Evolutionary conservation across 208 protist species (phyloP).

Genomic region (Acanthamoeba lenticulata): DNA sequence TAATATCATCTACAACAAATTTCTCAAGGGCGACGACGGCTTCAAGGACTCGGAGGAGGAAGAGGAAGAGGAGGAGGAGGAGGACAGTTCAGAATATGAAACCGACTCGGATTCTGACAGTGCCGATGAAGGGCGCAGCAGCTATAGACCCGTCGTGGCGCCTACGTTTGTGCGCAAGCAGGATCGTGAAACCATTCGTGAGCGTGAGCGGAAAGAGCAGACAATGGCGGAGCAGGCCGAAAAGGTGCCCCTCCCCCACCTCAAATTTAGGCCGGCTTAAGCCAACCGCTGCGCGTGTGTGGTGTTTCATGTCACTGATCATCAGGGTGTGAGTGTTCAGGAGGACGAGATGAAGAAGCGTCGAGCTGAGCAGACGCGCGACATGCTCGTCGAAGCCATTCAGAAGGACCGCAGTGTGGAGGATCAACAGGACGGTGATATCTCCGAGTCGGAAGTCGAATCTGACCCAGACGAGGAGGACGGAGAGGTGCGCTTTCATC

Average conservation of each 20-base stretch:
- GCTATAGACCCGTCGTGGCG: neutral
- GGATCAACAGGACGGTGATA: neutral
- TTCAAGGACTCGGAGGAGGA: neutral
- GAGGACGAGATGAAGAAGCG: neutral
- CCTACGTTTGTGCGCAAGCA: slow-evolving; percentile 21
- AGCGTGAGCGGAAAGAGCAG: neutral
- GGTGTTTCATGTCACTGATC: too few relatives aligned
- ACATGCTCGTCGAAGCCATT: neutral
- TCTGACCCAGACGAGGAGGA: neutral
- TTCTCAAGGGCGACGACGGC: too few relatives aligned
- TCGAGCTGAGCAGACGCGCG: neutral
- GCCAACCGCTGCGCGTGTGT: too few relatives aligned
- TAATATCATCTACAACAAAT: too few relatives aligned
- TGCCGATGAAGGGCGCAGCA: neutral
- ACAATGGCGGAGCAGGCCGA: neutral
- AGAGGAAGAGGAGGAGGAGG: neutral
- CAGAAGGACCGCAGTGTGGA: neutral
- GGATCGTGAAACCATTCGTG: neutral
- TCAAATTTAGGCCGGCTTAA: neutral
- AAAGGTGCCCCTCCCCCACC: neutral
- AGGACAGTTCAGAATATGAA: neutral
- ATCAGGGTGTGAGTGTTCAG: neutral
- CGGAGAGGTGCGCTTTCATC: neutral
- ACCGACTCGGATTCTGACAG: neutral
- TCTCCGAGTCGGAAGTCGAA: neutral